Evolutionary conservation across 2,329 filamentous ascomycete species (phyloP).

Genomic region (Aureobasidium sp.): DNA sequence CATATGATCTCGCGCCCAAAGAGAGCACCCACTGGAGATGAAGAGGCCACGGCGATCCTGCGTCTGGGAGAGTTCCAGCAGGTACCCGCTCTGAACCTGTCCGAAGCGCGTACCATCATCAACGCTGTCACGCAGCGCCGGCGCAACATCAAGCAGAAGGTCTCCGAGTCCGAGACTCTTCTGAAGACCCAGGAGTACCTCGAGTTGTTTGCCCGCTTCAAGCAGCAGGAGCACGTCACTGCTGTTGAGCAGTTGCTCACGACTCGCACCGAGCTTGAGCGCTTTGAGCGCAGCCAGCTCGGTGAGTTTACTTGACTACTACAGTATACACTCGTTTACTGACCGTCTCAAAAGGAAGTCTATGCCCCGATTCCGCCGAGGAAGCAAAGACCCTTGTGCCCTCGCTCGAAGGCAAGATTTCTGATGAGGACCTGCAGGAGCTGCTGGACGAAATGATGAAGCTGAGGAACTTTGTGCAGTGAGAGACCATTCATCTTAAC

Average conservation of each 20-base stretch:
- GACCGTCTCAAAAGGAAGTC: conserved; percentile 53
- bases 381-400: conserved; percentile 96
- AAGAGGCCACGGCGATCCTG: conserved; percentile 74
- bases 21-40: conserved; percentile 65
- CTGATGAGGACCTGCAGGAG: conserved; percentile 78
- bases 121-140: conserved; percentile 57
- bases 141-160: conserved; percentile 14
- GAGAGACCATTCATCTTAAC: neutral
- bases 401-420: conserved; percentile 79
- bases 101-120: conserved; percentile 85
- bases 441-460: conserved; percentile 87
- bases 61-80: conserved; percentile 90
- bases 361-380: conserved; percentile 87
- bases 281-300: conserved; percentile 89
- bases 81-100: conserved; percentile 84
- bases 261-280: conserved; percentile 55
- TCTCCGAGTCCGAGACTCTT: conserved; percentile 46
- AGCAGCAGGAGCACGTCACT: conserved; percentile 88
- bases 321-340: neutral
- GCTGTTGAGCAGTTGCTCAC: conserved; percentile 77
- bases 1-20: conserved; percentile 47
- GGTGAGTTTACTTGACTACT: conserved; percentile 46
- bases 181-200: conserved; percentile 87
- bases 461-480: conserved; percentile 43
- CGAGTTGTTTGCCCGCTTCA: conserved; percentile 90